Evolutionary conservation across 176 grass and related monocot genomes (phyloP), one percentile per base, ranked within the genome.

Genomic region (Aegilops umbellulata): DNA sequence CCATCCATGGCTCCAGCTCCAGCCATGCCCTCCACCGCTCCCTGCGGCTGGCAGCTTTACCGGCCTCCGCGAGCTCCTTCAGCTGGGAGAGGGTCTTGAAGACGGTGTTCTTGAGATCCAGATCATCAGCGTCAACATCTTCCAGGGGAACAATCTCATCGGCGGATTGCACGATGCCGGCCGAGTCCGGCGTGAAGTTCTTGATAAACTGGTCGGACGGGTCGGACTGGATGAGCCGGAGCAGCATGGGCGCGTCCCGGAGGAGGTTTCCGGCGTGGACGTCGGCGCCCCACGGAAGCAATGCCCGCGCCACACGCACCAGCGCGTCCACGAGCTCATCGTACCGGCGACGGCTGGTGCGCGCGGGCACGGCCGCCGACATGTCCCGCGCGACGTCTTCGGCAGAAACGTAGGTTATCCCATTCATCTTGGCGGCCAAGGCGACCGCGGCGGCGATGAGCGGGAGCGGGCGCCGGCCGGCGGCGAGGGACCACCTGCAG

Each of bases 401-500:
- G 19, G 89, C 66, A 5, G 78, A 79, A 46, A 85, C 65, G 8
- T 35, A 31, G 4, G 53, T 14, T 10, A 86, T 35, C 35, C 89
- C 89, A 47, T 91, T 91, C 0, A 76, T 10, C 62, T 91, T 44
- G 14, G 83, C 89, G 23, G 82, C 83, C 20, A 94, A 78, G 73
- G 89, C 66, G 10, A 80, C 39, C 23, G 86, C 67, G 24, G 83
- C 83, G 30, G 92, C 92, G 10, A 91, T 46, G 38, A 94, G 34
- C 4, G 92, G 92, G 4, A 88, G 89, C 2, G 86, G 92, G 49
- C 81, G 83, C 36, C 92, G 75, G 3, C 89, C 92, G 1, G 92
- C 91, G 20, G 92, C 86, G 80, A 94, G 92, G 30, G 84, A 88
- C 89, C 92, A 94, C 80, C 91, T 89, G 67, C 83, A 81, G 60